These are phyloP conservation scores for Chaetomiaceae sp. DNA, from an alignment of 2,329 filamentous ascomycete species.

Conservation along the genomic window DNA sequence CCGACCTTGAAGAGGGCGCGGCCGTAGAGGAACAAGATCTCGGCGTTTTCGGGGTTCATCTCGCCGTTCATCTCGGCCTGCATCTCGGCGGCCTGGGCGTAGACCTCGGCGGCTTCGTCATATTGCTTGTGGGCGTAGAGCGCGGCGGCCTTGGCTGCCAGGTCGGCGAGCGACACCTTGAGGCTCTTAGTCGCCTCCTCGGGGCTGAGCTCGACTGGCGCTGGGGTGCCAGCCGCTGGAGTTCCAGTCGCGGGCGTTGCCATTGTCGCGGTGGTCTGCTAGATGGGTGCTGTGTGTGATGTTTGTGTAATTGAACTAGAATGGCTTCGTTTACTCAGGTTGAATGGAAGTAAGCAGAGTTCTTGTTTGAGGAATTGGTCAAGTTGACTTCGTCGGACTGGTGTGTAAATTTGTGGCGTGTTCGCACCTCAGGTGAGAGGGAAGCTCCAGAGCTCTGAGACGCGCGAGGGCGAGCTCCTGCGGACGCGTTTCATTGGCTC, in stretches of 20 bases:
- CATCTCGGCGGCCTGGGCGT: slow-evolving; percentile 81
- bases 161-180: slow-evolving; percentile 67
- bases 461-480: slow-evolving; percentile 1
- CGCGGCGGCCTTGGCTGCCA: slow-evolving; percentile 74
- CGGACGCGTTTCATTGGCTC: slow-evolving; percentile 23
- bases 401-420: neutral
- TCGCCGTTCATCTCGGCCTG: slow-evolving; percentile 92
- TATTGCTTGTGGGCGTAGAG: slow-evolving; percentile 90
- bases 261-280: slow-evolving; percentile 16
- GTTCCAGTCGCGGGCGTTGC: slow-evolving; percentile 27
- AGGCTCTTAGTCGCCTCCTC: slow-evolving; percentile 34
- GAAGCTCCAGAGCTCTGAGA: slow-evolving; percentile 16
- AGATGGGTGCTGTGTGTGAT: neutral
- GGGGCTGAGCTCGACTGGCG: slow-evolving; percentile 32
- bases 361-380: neutral
- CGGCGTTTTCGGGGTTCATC: slow-evolving; percentile 83
- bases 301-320: neutral
- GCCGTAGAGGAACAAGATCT: slow-evolving; percentile 91
- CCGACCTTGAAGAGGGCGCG: slow-evolving; percentile 91
- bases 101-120: slow-evolving; percentile 78
- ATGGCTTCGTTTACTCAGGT: neutral
- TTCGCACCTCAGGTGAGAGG: neutral
- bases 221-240: slow-evolving; percentile 30
- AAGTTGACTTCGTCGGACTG: neutral
- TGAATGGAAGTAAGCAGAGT: neutral